A percentile compares a stretch with the other conserved stretches of the same genome.
Conservation (phyloP, 2,329 filamentous ascomycete genomes). For the Ramichloridium luteum region DNA sequence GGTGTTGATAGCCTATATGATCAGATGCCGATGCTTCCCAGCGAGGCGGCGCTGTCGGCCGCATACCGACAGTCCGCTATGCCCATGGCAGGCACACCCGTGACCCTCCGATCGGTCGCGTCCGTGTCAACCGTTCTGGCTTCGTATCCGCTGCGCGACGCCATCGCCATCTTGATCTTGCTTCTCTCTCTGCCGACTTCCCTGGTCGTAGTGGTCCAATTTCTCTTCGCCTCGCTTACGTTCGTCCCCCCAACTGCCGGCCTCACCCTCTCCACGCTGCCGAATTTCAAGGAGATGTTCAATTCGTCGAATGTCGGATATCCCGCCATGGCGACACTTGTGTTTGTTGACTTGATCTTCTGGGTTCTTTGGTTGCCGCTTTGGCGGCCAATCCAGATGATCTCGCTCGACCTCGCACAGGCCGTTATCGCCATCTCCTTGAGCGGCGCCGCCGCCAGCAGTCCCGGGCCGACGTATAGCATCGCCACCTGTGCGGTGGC, state of each 20-base stretch:
- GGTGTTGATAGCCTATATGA: constrained; percentile 20
- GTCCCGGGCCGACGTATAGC: constrained; percentile 57
- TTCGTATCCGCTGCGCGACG: constrained; percentile 84
- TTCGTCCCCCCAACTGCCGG: constrained; percentile 72
- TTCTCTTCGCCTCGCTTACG: constrained; percentile 82
- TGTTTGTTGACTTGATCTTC: constrained; percentile 76
- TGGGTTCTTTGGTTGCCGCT: constrained; percentile 69
- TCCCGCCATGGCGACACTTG: constrained; percentile 71
- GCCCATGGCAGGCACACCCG: constrained; percentile 50
- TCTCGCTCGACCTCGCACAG: constrained; percentile 81
- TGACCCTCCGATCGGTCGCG: constrained; percentile 60
- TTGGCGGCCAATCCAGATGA: constrained; percentile 75
- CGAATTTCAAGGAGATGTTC: constrained; percentile 83
- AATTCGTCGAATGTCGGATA: constrained; percentile 68
- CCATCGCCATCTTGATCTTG: constrained; percentile 91
- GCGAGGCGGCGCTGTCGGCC: constrained; percentile 12
- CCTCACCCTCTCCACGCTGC: constrained; percentile 49
- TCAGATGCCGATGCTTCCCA: constrained; percentile 16
- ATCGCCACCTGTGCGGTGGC: constrained; percentile 59
- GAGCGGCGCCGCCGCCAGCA: constrained; percentile 63
- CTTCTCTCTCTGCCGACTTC: constrained; percentile 84
- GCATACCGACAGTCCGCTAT: constrained; percentile 10
- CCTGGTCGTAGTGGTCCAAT: constrained; percentile 77
- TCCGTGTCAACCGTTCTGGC: constrained; percentile 76
- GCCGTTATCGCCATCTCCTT: constrained; percentile 86